Percentiles rank a stretch among this genome's conserved stretches.
Evolutionary conservation across 768 basidiomycete species (phyloP).

Genomic region (Psilocybe subaeruginosa): DNA sequence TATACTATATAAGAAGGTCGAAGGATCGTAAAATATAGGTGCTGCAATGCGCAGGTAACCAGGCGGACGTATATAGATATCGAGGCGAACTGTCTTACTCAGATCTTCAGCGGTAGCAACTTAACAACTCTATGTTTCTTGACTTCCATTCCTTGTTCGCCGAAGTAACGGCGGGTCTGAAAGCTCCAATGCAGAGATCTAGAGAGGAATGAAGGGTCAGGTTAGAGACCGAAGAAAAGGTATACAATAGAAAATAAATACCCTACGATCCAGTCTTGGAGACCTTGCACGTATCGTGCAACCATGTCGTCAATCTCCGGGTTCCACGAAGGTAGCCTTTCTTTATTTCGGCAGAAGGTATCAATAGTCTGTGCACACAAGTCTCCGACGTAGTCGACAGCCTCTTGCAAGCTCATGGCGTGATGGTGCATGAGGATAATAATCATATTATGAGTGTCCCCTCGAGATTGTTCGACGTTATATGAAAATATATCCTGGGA

Average conservation of each 20-base stretch:
- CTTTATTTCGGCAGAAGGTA: conserved; percentile 49
- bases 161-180: conserved; percentile 71
- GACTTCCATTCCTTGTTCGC: conserved; percentile 52
- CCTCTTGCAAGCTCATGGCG: conserved; percentile 58
- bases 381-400: conserved; percentile 66
- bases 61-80: not conserved
- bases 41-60: not conserved
- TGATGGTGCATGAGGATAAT: conserved; percentile 68
- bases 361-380: conserved; percentile 60
- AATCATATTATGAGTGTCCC: conserved; percentile 75
- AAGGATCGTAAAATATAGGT: conserved; percentile 5
- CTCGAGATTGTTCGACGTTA: conserved; percentile 72
- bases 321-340: conserved; percentile 63
- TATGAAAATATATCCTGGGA: conserved; percentile 74
- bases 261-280: conserved; percentile 75
- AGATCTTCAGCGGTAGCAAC: conserved; percentile 41
- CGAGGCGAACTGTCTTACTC: not conserved
- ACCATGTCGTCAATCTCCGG: conserved; percentile 62
- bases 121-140: conserved; percentile 57
- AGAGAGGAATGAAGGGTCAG: not conserved
- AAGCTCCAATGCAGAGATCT: conserved; percentile 75
- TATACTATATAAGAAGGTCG: conserved; percentile 14
- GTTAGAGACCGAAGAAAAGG: not conserved
- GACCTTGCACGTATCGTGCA: conserved; percentile 57
- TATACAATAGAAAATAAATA: conserved; percentile 25